Base-by-base conservation (phyloP, 164 flowering plant species). In the Chloranthus sessilifolius region DNA sequence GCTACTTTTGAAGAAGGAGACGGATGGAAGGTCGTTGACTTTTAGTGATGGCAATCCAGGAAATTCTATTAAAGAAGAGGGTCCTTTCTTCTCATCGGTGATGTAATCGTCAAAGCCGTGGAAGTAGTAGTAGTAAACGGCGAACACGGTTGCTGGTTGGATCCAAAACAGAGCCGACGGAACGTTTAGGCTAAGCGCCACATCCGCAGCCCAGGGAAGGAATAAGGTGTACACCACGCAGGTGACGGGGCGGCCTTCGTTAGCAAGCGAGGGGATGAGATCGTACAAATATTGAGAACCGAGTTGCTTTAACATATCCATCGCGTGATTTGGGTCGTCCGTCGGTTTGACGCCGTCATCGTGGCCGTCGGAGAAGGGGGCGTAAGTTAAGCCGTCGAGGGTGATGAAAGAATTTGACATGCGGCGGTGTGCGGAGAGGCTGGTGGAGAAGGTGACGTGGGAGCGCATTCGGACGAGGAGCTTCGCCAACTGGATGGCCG, bases 171-270 rank as follows among this genome's bases (percentile, higher is more conserved):
- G 56, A 0, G 59, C 66, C 9, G 74, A 59, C 1, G 73, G 77
- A 2, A 73, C 17, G 41, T 48, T 36, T 19, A 28, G 40, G 20
- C 46, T 53, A 43, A 59, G 65, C 1, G 75, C 77, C 47, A 73
- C 78, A 15, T 22, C 51, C 0, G 69, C 71, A 0, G 43, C 82
- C 86, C 82, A 78, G 1, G 77, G 68, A 2, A 76, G 52, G 35
- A 73, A 43, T 2, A 60, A 1, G 7, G 73, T 61, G 66, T 74
- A 78, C 19, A 70, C 65, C 5, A 78, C 0, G 59, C 79, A 70
- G 2, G 64, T 50, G 29, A 72, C 15, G 1, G 69, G 77, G 1
- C 27, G 52, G 28, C 77, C 76, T 4, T 42, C 48, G 1, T 33
- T 25, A 0, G 46, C 54, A 10, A 24, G 8, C 2, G 62, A 21